A percentile compares a stretch with the other conserved stretches of the same genome.
phyloP scores from a whole-genome alignment of 116 monocot species.

The Trichopus zeylanicus region DNA sequence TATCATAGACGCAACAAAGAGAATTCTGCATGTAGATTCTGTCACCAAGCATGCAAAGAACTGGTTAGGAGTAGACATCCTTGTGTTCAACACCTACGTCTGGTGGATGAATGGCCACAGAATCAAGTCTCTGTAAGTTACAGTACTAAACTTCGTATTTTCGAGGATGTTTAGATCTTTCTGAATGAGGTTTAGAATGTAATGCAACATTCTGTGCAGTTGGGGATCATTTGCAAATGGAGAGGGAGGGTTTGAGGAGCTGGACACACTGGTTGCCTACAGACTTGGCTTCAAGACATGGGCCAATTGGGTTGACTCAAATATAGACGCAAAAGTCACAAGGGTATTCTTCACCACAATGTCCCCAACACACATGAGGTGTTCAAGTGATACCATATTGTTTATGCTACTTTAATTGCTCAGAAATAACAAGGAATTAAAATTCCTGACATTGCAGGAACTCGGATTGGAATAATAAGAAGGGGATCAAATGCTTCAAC shows the following conservation, averaged over 20 bases:
- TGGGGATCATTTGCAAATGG: slow-evolving; percentile 69
- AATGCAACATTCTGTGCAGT: slow-evolving; percentile 19
- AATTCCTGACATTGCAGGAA: slow-evolving; percentile 29
- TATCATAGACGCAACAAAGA: slow-evolving; percentile 22
- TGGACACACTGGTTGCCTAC: slow-evolving; percentile 36
- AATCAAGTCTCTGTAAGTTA: slow-evolving; percentile 57
- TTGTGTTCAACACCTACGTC: slow-evolving; percentile 61
- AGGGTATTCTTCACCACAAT: slow-evolving; percentile 47
- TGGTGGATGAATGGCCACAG: slow-evolving; percentile 65
- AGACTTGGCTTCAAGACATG: slow-evolving; percentile 51
- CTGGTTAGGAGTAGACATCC: slow-evolving; percentile 48
- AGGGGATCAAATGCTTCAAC: slow-evolving; percentile 45
- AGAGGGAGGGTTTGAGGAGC: slow-evolving; percentile 69
- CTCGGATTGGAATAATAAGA: slow-evolving; percentile 50
- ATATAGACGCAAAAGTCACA: slow-evolving; percentile 21
- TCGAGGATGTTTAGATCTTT: background rate
- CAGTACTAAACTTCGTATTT: background rate
- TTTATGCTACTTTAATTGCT: background rate
- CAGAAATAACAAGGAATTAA: background rate
- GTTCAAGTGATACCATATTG: background rate
- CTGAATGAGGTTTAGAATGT: background rate
- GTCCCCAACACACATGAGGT: slow-evolving; percentile 57
- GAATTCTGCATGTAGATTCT: slow-evolving; percentile 51
- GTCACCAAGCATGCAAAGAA: slow-evolving; percentile 38
- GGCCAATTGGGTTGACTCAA: slow-evolving; percentile 64